phyloP scores from a whole-genome alignment of 192 early-diverging fungal genomes.

The Coemansia sp. region DNA sequence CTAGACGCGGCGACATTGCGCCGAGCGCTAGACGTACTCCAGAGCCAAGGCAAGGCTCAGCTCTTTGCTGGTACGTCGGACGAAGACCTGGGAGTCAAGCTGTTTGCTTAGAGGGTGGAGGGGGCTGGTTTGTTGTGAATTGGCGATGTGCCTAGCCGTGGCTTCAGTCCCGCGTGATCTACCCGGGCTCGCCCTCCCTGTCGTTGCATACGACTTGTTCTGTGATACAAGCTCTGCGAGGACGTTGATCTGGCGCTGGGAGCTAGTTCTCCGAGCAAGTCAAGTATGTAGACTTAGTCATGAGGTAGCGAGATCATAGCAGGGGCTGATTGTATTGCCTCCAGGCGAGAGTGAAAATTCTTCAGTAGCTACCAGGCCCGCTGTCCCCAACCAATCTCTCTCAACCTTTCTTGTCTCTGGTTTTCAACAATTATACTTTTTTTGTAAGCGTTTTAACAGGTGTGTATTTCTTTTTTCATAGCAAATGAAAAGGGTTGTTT shows the following conservation, averaged over 20 bases:
- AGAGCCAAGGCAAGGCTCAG: slow-evolving; percentile 80
- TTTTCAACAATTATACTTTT: slow-evolving; percentile 8
- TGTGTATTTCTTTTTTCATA: neutral
- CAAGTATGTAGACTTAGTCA: neutral
- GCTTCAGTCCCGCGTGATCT: neutral
- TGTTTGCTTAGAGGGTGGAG: slow-evolving; percentile 54
- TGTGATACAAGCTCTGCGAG: no score
- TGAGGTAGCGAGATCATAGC: neutral
- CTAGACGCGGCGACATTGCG: slow-evolving; percentile 71
- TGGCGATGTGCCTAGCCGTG: neutral
- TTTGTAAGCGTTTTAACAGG: slow-evolving; percentile 9
- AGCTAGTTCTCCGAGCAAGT: neutral
- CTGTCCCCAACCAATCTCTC: neutral
- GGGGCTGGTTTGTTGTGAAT: neutral
- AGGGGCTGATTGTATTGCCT: neutral
- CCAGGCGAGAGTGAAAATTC: neutral
- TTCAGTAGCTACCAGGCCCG: neutral
- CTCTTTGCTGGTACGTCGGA: slow-evolving; percentile 62
- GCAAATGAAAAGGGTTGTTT: neutral
- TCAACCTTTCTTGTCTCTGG: slow-evolving; percentile 5
- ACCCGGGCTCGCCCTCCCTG: neutral
- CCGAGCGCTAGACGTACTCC: slow-evolving; percentile 77
- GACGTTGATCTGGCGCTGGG: neutral
- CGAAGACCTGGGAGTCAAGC: slow-evolving; percentile 86
- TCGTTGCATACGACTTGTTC: neutral